Percentiles rank a stretch among this genome's conserved stretches.
phyloP scores from a whole-genome alignment of 2,329 filamentous ascomycete species.

The Colletotrichum navitas region DNA sequence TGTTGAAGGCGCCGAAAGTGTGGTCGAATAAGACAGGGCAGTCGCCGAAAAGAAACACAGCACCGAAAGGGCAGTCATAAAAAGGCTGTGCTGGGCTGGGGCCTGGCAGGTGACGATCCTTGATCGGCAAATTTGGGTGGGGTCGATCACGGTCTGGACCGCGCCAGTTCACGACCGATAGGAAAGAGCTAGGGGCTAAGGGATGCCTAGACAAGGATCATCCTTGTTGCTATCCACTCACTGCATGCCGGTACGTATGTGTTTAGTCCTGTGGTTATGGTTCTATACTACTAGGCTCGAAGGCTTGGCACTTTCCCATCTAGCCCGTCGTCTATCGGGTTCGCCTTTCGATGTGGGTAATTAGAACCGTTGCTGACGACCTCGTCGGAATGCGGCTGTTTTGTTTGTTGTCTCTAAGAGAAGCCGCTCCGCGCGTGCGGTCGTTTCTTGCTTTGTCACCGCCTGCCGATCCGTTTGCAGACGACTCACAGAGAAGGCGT shows the following conservation, averaged over 20 bases:
- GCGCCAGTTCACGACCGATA: conserved; percentile 31
- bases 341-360: neutral
- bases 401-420: neutral
- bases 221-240: neutral
- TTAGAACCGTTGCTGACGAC: conserved; percentile 19
- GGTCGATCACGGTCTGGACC: conserved; percentile 36
- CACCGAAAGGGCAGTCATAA: neutral
- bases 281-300: neutral
- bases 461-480: conserved; percentile 25
- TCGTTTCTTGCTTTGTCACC: conserved; percentile 7
- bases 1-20: neutral
- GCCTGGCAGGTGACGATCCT: conserved; percentile 36
- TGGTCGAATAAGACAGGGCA: neutral
- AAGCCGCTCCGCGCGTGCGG: neutral
- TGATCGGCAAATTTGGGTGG: conserved; percentile 29
- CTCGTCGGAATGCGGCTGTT: neutral
- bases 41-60: neutral
- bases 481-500: conserved; percentile 22
- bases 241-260: neutral
- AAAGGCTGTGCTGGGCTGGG: conserved; percentile 22
- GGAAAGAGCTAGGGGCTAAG: neutral
- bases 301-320: conserved; percentile 26
- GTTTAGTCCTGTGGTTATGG: neutral
- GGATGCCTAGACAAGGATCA: neutral
- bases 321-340: neutral